Base-by-base conservation (phyloP, 139 green algal genomes). In the Diplosphaera chodatii region DNA sequence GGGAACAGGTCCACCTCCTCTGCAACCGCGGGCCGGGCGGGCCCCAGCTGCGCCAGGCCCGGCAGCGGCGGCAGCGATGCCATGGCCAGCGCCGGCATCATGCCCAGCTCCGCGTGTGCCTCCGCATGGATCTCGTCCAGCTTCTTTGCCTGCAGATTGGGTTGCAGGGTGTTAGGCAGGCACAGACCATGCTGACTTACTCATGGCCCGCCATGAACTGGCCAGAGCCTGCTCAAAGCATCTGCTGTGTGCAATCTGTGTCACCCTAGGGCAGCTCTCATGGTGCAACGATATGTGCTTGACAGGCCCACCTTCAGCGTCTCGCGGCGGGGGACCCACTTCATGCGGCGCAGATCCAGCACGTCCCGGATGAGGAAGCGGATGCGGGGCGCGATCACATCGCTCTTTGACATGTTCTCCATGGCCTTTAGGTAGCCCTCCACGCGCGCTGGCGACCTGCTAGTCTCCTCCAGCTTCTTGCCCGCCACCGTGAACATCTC, bases 61-160 rank as follows among this genome's bases (percentile, higher is more conserved):
- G 79, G 83, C 72, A 91, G 78, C 56, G 74, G 67, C 41, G 73
- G 77, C 63, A 88, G 71, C 41, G 75, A 62, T 13, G 77, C 69
- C 31, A 78, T 76, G 32, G 86, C 68, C 37, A 78, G 68, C 16
- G 85, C 78, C 32, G 82, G 80, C 64, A 94, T 77, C 77, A 97
- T 91, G 67, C 91, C 91, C 73, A 97, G 86, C 82, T 96, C 91
- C 10, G 86, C 90, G 77, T 93, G 85, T 8, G 91, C 91, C 75
- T 94, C 85, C 31, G 78, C 82, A 64, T 86, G 88, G 62, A 97
- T 89, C 70, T 96, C 89, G 25, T 93, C 86, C 65, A 97, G 82
- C 84, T 94, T 97, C 88, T 95, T 96, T 62, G 90, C 90, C 78
- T 83, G 67, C 34, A 64, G 10, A 13, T 48, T n/a, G n/a, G n/a